Evolutionary conservation across 2,329 filamentous ascomycete species (phyloP), one percentile per base, ranked within the genome.

Genomic region (Herpotrichia juniperi): DNA sequence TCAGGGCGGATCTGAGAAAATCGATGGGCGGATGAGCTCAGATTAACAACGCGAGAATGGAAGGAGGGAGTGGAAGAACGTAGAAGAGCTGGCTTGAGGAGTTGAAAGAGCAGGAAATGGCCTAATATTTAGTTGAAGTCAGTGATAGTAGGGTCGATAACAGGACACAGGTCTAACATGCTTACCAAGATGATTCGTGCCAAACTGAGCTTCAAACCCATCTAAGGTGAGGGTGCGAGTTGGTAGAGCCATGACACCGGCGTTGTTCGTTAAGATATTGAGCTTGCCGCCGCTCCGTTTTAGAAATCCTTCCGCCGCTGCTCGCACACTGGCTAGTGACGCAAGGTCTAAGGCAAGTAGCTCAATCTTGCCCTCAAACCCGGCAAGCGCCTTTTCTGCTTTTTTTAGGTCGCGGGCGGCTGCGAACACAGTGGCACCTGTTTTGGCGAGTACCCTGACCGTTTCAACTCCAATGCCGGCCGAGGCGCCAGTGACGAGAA

Each of bases 161-260:
- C n/a, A n/a, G n/a, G n/a, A n/a, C n/a, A n/a, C n/a, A n/a, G n/a
- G n/a, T n/a, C n/a, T n/a, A n/a, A n/a, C n/a, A n/a, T n/a, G n/a
- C n/a, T n/a, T n/a, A 0, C 76, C 74, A 5, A 81, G 49, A 51
- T 81, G 74, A 59, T 81, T 81, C 16, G 77, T 76, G 3, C 71
- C 77, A 1, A 78, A 67, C 46, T 78, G 58, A 2, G 62, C 52
- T 53, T 74, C 72, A 42, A 68, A 63, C 4, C 72, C 72, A 48
- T 74, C 69, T 6, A 64, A 58, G 55, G 50, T 58, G 70, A 32
- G 71, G 9, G 10, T 58, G 1, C 61, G 63, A 46, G 21, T 50
- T 45, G 46, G 66, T 62, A 30, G 66, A 42, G 40, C 74, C 64
- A 68, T 74, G 35, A 74, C 62, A 17, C 66, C 68, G n/a, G 67